phyloP scores from a whole-genome alignment of 2,329 filamentous ascomycete species.

The Penicillium sp. region DNA sequence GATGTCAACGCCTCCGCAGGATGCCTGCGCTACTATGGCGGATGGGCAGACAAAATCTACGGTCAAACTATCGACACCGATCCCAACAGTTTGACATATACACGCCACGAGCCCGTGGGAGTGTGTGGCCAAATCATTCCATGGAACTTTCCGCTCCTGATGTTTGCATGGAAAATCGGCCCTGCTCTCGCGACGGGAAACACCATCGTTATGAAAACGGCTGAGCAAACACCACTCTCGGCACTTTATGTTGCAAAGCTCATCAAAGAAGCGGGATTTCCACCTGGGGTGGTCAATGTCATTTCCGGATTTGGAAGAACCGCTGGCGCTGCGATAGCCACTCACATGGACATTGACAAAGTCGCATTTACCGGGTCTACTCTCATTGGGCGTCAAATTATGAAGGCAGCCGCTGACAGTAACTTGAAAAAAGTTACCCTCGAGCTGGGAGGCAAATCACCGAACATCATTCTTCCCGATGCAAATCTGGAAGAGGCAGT shows the following conservation, averaged over 20 bases:
- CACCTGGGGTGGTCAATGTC: constrained; percentile 61
- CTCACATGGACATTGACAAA: constrained; percentile 65
- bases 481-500: constrained; percentile 65
- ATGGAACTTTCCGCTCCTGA: constrained; percentile 83
- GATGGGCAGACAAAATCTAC: constrained; percentile 11
- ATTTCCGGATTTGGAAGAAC: constrained; percentile 73
- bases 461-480: constrained; percentile 62
- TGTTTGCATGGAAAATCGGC: constrained; percentile 81
- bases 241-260: constrained; percentile 60
- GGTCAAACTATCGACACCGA: constrained; percentile 11
- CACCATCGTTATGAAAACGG: constrained; percentile 63
- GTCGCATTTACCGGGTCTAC: constrained; percentile 64
- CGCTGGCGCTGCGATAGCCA: constrained; percentile 66
- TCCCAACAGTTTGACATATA: constrained; percentile 7
- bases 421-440: constrained; percentile 67
- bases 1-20: constrained; percentile 2
- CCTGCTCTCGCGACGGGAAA: constrained; percentile 65
- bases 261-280: constrained; percentile 61
- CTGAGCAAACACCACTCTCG: constrained; percentile 66
- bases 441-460: constrained; percentile 65
- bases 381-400: constrained; percentile 59
- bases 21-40: constrained; percentile 10
- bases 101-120: constrained; percentile 65
- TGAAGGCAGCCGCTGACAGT: constrained; percentile 61
- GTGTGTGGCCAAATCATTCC: constrained; percentile 79